Evolutionary conservation across 805 yeast species (phyloP).

Genomic region (Metschnikowia koreensis): DNA sequence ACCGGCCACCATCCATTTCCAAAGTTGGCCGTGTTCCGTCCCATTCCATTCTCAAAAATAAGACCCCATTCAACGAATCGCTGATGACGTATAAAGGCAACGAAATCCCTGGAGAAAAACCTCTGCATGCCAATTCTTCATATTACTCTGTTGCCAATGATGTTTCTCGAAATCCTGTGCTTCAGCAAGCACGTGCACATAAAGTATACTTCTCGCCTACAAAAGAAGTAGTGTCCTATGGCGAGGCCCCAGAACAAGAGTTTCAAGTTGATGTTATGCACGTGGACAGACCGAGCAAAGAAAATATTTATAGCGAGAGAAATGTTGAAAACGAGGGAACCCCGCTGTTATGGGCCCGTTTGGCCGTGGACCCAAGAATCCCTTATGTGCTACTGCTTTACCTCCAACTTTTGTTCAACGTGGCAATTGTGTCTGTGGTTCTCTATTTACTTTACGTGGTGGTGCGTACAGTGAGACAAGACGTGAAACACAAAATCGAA

Average conservation of each 20-base stretch:
- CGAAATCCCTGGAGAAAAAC: neutral
- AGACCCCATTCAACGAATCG: conserved; percentile 4
- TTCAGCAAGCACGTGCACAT: neutral
- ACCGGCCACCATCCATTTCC: neutral
- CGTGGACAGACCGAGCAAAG: neutral
- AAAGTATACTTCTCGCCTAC: conserved; percentile 15
- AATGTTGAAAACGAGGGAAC: neutral
- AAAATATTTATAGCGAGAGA: neutral
- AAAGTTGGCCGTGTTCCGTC: neutral
- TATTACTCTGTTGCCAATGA: conserved; percentile 10
- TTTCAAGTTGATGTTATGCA: conserved; percentile 5
- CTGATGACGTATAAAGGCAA: conserved; percentile 6
- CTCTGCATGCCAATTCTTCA: conserved; percentile 4
- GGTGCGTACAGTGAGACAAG: conserved; percentile 56
- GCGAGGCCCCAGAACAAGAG: neutral
- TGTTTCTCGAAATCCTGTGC: conserved; percentile 2
- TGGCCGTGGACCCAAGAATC: conserved; percentile 39
- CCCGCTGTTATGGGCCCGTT: conserved; percentile 6
- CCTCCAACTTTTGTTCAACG: conserved; percentile 61
- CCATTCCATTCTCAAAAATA: conserved; percentile 7
- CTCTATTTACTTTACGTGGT: conserved; percentile 52
- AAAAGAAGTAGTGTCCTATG: conserved; percentile 9
- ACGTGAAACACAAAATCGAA: conserved; percentile 69
- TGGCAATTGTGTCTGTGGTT: conserved; percentile 48
- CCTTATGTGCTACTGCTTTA: conserved; percentile 63